These are phyloP conservation scores for Actinomortierella wolfii DNA, from an alignment of 371 early-diverging fungal genomes.

Conservation along the genomic window DNA sequence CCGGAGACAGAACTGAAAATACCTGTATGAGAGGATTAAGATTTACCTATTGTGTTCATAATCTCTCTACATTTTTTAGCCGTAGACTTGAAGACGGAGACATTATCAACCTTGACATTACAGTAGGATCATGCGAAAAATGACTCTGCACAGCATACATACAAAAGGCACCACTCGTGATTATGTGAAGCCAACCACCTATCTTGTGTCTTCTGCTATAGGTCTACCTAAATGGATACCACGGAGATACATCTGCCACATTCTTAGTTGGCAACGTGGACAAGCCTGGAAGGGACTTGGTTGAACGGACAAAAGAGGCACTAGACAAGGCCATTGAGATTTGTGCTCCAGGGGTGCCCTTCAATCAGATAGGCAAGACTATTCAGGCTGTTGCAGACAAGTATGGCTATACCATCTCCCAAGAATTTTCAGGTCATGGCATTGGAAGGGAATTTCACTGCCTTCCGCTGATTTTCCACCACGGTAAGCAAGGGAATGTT, in stretches of 20 bases:
- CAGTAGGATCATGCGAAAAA: constrained; percentile 45
- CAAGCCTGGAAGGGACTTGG: constrained; percentile 61
- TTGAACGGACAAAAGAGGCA: constrained; percentile 72
- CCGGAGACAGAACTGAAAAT: background rate
- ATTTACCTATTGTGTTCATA: background rate
- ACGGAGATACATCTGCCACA: constrained; percentile 88
- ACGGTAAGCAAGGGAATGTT: constrained; percentile 44
- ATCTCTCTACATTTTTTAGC: constrained; percentile 15
- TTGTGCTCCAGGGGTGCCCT: constrained; percentile 77
- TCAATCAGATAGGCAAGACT: constrained; percentile 72
- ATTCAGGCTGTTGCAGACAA: constrained; percentile 65
- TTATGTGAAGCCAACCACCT: too few relatives aligned
- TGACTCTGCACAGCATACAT: background rate
- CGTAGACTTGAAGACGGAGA: constrained; percentile 81
- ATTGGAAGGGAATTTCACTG: constrained; percentile 77
- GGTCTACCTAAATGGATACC: constrained; percentile 76
- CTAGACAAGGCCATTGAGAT: constrained; percentile 75
- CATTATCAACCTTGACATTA: constrained; percentile 88
- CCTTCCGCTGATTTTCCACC: constrained; percentile 65
- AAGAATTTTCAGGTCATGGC: constrained; percentile 89
- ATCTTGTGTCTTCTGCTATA: constrained; percentile 21
- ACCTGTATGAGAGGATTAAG: background rate
- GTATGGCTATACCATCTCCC: constrained; percentile 69
- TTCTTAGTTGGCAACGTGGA: constrained; percentile 85
- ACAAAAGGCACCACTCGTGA: too few relatives aligned